These are phyloP conservation scores for Apiotrichum montevideense DNA, from an alignment of 1,284 basidiomycete species.

Conservation along the genomic window DNA sequence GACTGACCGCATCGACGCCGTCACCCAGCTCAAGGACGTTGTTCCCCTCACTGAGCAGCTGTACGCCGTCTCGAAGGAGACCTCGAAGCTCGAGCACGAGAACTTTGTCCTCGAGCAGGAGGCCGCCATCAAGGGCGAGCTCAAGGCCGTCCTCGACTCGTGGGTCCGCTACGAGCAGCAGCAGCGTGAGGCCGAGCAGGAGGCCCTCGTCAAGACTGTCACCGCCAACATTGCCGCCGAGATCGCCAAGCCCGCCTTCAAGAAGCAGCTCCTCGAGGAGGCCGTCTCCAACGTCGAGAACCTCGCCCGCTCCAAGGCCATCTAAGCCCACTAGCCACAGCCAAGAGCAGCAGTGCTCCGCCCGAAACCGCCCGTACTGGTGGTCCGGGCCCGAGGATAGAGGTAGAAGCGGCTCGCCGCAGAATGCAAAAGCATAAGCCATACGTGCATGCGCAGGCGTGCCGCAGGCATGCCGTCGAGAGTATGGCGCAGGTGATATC, in stretches of 20 bases:
- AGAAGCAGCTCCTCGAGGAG: conserved; percentile 80
- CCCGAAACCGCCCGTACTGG: too few relatives aligned
- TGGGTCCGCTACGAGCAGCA: conserved; percentile 98
- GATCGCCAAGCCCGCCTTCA: conserved; percentile 83
- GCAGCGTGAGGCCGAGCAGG: conserved; percentile 92
- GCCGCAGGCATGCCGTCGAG: too few relatives aligned
- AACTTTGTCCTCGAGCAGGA: conserved; percentile 89
- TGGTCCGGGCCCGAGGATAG: background rate
- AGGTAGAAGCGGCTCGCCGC: conserved; percentile 9
- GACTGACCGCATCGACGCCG: conserved; percentile 82
- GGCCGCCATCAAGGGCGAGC: conserved; percentile 75
- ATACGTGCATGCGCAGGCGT: too few relatives aligned
- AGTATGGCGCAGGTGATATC: too few relatives aligned
- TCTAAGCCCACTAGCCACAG: conserved; percentile 46
- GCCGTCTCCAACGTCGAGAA: conserved; percentile 86
- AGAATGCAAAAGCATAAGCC: conserved; percentile 12
- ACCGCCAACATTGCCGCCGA: conserved; percentile 77
- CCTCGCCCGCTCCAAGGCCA: conserved; percentile 64
- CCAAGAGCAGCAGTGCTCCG: too few relatives aligned
- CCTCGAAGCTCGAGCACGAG: conserved; percentile 81
- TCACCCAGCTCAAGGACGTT: conserved; percentile 90
- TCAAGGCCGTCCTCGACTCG: conserved; percentile 92
- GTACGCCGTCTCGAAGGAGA: conserved; percentile 94
- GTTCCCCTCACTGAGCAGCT: conserved; percentile 82
- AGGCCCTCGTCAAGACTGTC: conserved; percentile 77